phyloP scores from a whole-genome alignment of 164 flowering plant genomes.

The Nelumbo lutea region DNA sequence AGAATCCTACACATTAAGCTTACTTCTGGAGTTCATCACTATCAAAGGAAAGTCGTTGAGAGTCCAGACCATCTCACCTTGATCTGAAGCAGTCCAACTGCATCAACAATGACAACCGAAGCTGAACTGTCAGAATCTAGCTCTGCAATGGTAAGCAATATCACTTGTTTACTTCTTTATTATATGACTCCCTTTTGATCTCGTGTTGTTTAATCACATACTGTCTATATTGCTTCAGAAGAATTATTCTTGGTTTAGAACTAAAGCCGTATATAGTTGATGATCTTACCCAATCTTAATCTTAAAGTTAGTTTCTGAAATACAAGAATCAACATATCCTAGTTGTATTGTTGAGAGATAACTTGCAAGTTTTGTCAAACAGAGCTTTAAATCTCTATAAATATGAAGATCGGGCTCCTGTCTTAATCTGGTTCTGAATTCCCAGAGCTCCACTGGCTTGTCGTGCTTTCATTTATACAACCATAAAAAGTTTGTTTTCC shows the following conservation, averaged over 20 bases:
- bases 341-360: too few species aligned
- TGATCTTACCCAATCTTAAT: too few species aligned
- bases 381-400: not conserved
- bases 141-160: conserved; percentile 26
- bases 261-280: too few species aligned
- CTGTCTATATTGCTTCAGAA: too few species aligned
- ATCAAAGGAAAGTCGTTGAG: not conserved
- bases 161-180: conserved; percentile 6
- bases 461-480: not conserved
- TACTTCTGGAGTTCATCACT: conserved; percentile 1
- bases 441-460: not conserved
- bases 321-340: too few species aligned
- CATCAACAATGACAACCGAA: conserved; percentile 41
- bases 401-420: conserved; percentile 1
- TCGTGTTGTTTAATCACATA: too few species aligned
- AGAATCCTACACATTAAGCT: conserved; percentile 3
- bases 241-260: too few species aligned
- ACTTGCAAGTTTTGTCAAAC: not conserved
- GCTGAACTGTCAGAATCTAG: conserved; percentile 26
- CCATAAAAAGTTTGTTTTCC: not conserved
- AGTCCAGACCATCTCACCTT: conserved; percentile 6
- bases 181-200: not conserved
- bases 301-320: too few species aligned
- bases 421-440: not conserved
- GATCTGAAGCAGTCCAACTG: conserved; percentile 11